Evolutionary conservation across 768 basidiomycete species (phyloP).

Genomic region (Xerocomellus chrysenteron): DNA sequence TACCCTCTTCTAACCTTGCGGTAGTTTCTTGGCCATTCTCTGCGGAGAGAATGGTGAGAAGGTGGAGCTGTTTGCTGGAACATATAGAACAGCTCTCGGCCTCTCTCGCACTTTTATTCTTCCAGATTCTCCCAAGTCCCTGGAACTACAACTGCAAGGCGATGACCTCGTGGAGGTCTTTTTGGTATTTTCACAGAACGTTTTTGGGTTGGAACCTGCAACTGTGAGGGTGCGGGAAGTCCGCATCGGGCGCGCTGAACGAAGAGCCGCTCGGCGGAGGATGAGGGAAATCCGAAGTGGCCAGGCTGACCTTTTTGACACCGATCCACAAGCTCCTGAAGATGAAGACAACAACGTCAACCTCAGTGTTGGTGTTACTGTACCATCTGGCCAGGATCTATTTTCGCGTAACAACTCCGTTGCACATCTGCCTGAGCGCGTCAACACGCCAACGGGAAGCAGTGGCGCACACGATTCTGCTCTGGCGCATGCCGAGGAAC

Average conservation of each 20-base stretch:
- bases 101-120: constrained; percentile 92
- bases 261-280: constrained; percentile 78
- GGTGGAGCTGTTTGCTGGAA: constrained; percentile 91
- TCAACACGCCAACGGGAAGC: constrained; percentile 31
- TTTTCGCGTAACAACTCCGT: constrained; percentile 29
- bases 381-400: constrained; percentile 42
- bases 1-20: background rate
- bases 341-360: constrained; percentile 60
- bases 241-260: constrained; percentile 83
- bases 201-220: constrained; percentile 89
- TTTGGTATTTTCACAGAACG: constrained; percentile 86
- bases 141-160: constrained; percentile 87
- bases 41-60: constrained; percentile 93
- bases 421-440: constrained; percentile 25
- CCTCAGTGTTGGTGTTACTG: constrained; percentile 62
- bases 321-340: constrained; percentile 42
- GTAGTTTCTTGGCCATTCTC: constrained; percentile 86
- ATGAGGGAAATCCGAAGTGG: constrained; percentile 62
- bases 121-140: constrained; percentile 83
- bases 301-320: constrained; percentile 45
- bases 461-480: constrained; percentile 32
- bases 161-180: constrained; percentile 93
- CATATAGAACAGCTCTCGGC: constrained; percentile 83
- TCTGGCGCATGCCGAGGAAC: constrained; percentile 59
- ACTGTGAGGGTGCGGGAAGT: constrained; percentile 95